Percentiles rank a stretch among this genome's conserved stretches.
These are phyloP conservation scores for Lactuca saligna DNA, from an alignment of 129 eudicot genomes.

Conservation along the genomic window DNA sequence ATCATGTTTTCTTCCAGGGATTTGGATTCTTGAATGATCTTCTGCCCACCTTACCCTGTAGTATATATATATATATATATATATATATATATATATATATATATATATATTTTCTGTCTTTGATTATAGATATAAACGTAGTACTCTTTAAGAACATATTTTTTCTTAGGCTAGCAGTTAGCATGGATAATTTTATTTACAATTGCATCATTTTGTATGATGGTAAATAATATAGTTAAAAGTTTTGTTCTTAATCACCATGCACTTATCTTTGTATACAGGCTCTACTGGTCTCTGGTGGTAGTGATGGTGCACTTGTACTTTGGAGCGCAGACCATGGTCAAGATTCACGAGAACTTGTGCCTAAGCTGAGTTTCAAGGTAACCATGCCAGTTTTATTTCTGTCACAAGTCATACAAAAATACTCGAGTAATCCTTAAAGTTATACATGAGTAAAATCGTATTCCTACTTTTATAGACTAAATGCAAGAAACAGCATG, in stretches of 20 bases:
- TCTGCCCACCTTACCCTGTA: background rate
- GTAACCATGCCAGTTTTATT: conserved; percentile 31
- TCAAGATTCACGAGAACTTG: conserved; percentile 94
- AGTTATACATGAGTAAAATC: background rate
- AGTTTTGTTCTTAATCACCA: conserved; percentile 9
- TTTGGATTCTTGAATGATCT: background rate
- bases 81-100: too few relatives aligned
- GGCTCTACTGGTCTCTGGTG: conserved; percentile 96
- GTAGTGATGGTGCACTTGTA: conserved; percentile 94
- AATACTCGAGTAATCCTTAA: background rate
- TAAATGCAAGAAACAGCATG: background rate
- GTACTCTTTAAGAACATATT: background rate
- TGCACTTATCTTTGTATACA: conserved; percentile 32
- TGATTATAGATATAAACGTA: conserved; percentile 1
- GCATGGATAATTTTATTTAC: background rate
- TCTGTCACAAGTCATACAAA: background rate
- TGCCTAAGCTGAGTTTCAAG: conserved; percentile 93
- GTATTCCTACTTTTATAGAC: background rate
- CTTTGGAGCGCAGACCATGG: conserved; percentile 94
- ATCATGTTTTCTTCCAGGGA: background rate
- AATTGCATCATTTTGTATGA: background rate
- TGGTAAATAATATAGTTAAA: background rate
- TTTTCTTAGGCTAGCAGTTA: background rate
- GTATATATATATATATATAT: background rate
- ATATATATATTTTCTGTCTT: background rate